phyloP scores from a whole-genome alignment of 129 eudicot genomes.

The Pittosporum tobira region DNA sequence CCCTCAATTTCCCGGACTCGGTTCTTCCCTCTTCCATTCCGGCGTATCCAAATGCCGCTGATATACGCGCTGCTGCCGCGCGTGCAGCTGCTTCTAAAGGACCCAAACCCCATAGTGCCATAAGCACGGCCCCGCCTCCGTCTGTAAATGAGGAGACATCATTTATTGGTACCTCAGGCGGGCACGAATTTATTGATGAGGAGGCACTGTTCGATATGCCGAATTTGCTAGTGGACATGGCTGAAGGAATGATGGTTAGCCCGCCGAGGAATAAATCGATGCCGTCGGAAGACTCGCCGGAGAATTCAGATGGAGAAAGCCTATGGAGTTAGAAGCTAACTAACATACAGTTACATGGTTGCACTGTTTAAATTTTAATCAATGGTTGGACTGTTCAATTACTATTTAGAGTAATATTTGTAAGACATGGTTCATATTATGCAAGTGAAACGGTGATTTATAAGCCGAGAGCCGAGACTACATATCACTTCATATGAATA shows the following conservation, averaged over 20 bases:
- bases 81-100: slow-evolving; percentile 25
- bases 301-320: slow-evolving; percentile 25
- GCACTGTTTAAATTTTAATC: too few relatives aligned
- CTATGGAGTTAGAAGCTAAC: slow-evolving; percentile 34
- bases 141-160: not conserved
- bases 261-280: slow-evolving; percentile 47
- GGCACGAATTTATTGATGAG: slow-evolving; percentile 38
- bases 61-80: slow-evolving; percentile 51
- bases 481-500: too few relatives aligned
- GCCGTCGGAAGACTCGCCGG: slow-evolving; percentile 21
- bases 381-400: too few relatives aligned
- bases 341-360: not conserved
- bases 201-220: slow-evolving; percentile 61
- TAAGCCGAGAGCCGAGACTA: too few relatives aligned
- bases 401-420: too few relatives aligned
- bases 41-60: slow-evolving; percentile 36
- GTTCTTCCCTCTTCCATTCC: slow-evolving; percentile 24
- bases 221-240: slow-evolving; percentile 50
- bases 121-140: not conserved
- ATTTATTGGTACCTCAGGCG: not conserved
- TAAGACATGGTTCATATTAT: too few relatives aligned
- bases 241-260: slow-evolving; percentile 67
- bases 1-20: slow-evolving; percentile 47
- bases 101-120: slow-evolving; percentile 4
- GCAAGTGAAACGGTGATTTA: too few relatives aligned